Evolutionary conservation across 352 stramenopile genomes (phyloP).

Genomic region (Globisporangium echinulatum): DNA sequence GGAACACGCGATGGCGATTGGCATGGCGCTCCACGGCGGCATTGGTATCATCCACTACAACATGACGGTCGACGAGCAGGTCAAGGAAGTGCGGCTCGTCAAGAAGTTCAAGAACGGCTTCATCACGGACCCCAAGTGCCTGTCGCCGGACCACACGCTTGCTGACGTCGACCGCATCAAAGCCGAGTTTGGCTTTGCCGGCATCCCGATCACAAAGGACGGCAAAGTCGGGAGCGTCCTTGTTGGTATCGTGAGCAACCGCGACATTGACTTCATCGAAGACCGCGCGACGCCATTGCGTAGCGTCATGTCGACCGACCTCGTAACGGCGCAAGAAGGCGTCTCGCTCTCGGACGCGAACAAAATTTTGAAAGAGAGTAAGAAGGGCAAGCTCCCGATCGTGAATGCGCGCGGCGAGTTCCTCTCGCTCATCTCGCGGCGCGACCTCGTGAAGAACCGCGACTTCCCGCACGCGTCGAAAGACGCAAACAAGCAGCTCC

Average conservation of each 20-base stretch:
- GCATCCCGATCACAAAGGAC: slow-evolving; percentile 98
- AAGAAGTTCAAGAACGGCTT: slow-evolving; percentile 99
- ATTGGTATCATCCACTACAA: slow-evolving; percentile 99
- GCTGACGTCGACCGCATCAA: slow-evolving; percentile 96
- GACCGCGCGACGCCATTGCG: slow-evolving; percentile 85
- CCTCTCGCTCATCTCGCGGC: slow-evolving; percentile 97
- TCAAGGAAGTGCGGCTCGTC: slow-evolving; percentile 89
- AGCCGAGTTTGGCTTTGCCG: slow-evolving; percentile 94
- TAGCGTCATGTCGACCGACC: slow-evolving; percentile 85
- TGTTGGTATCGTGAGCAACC: slow-evolving; percentile 98
- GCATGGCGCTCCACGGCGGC: slow-evolving; percentile 97
- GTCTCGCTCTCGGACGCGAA: slow-evolving; percentile 96
- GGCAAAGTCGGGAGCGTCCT: slow-evolving; percentile 97
- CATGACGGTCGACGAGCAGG: slow-evolving; percentile 97
- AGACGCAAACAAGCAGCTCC: slow-evolving; percentile 97
- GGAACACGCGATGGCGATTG: slow-evolving; percentile 99
- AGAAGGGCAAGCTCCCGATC: slow-evolving; percentile 99
- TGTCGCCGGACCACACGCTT: slow-evolving; percentile 94
- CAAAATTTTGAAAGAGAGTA: slow-evolving; percentile 96
- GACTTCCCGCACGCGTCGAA: slow-evolving; percentile 97
- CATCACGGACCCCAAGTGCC: slow-evolving; percentile 97
- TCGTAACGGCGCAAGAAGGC: slow-evolving; percentile 93
- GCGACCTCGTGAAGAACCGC: slow-evolving; percentile 97
- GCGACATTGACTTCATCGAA: slow-evolving; percentile 99
- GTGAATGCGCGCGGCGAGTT: slow-evolving; percentile 98